Conservation (phyloP, 495 filamentous ascomycete species). For the Sordaria brevicollis region DNA sequence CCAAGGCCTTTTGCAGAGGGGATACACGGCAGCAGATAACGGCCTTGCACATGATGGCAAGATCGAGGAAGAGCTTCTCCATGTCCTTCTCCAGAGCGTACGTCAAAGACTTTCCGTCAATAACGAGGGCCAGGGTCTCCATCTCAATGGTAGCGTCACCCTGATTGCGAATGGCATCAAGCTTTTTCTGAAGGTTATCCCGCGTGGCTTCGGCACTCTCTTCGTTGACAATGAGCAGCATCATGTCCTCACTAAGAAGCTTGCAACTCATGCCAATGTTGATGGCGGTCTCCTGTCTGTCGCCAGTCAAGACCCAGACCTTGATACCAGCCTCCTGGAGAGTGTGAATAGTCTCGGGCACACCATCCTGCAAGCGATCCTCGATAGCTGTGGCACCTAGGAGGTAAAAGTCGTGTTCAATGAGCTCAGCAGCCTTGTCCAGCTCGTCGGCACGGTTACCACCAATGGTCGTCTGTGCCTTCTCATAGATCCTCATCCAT, state of each 20-base stretch:
- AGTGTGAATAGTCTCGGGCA: constrained; percentile 97
- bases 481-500: constrained; percentile 82
- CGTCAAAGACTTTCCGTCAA: constrained; percentile 91
- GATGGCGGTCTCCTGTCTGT: constrained; percentile 97
- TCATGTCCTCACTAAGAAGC: constrained; percentile 98
- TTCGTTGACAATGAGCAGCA: constrained; percentile 91
- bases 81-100: constrained; percentile 89
- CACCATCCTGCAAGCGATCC: constrained; percentile 92
- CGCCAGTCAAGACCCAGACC: constrained; percentile 96
- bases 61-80: constrained; percentile 86
- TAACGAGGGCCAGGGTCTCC: constrained; percentile 87
- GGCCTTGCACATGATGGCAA: constrained; percentile 93
- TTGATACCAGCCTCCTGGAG: constrained; percentile 97
- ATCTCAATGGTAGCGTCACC: constrained; percentile 60
- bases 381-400: constrained; percentile 97
- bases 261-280: constrained; percentile 99
- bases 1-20: constrained; percentile 94
- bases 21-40: constrained; percentile 99
- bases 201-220: constrained; percentile 64
- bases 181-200: constrained; percentile 83
- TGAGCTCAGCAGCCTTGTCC: constrained; percentile 93
- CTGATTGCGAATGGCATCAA: constrained; percentile 76
- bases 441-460: constrained; percentile 90
- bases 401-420: constrained; percentile 83
- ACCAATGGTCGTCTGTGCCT: constrained; percentile 80